Evolutionary conservation across 2,329 filamentous ascomycete species (phyloP).

Genomic region (Alternaria incomplexa): DNA sequence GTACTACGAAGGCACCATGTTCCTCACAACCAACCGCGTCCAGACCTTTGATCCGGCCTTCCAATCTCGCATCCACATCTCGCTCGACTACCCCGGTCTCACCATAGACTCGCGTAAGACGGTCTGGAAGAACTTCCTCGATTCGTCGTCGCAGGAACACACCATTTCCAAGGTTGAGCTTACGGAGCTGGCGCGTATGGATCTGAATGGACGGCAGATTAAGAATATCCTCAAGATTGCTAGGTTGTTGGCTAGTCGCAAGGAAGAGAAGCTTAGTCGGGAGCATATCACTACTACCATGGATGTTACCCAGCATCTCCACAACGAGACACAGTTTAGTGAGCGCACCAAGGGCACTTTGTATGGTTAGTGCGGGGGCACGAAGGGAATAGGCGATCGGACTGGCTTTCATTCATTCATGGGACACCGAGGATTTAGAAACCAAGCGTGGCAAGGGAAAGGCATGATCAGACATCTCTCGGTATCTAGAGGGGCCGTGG

Average conservation of each 20-base stretch:
- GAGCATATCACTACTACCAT: slow-evolving; percentile 45
- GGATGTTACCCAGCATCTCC: slow-evolving; percentile 50
- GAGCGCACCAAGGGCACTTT: slow-evolving; percentile 34
- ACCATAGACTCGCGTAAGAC: slow-evolving; percentile 42
- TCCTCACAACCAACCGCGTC: slow-evolving; percentile 45
- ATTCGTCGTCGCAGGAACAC: slow-evolving; percentile 33
- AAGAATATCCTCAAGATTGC: slow-evolving; percentile 53
- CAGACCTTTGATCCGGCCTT: slow-evolving; percentile 42
- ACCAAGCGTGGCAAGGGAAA: too few species aligned
- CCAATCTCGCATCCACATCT: slow-evolving; percentile 42
- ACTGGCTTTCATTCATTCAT: background rate
- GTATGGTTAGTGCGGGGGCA: background rate
- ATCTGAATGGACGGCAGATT: slow-evolving; percentile 60
- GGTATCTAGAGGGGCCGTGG: too few species aligned
- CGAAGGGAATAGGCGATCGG: too few species aligned
- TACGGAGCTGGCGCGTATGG: slow-evolving; percentile 46
- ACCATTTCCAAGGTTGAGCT: slow-evolving; percentile 19
- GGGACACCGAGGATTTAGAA: too few species aligned
- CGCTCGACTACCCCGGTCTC: slow-evolving; percentile 36
- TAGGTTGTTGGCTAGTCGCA: slow-evolving; percentile 32
- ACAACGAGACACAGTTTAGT: slow-evolving; percentile 44
- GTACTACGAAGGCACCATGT: slow-evolving; percentile 44
- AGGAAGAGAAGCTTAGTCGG: slow-evolving; percentile 33
- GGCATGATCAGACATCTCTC: too few species aligned
- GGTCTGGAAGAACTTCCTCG: slow-evolving; percentile 45